These are phyloP conservation scores for Dactylonectria estremocensis DNA, from an alignment of 2,329 filamentous ascomycete genomes.

Conservation along the genomic window DNA sequence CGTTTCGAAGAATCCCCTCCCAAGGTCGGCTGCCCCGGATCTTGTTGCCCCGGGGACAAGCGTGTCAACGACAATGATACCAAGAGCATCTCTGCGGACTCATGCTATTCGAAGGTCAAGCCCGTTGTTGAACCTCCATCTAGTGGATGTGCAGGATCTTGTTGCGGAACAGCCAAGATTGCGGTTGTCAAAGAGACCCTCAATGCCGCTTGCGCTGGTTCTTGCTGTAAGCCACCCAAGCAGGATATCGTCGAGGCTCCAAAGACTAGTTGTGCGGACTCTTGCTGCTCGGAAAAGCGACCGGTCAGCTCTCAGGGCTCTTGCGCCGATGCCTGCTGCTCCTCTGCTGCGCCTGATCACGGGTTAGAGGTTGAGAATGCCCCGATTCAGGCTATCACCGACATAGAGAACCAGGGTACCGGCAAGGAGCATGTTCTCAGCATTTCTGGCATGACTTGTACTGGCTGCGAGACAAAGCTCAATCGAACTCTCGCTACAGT, in stretches of 20 bases:
- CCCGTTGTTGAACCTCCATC: not conserved
- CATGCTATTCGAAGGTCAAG: too few relatives aligned
- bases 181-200: not conserved
- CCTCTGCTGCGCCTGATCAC: too few relatives aligned
- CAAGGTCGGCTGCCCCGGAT: too few relatives aligned
- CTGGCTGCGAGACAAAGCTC: slow-evolving; percentile 79
- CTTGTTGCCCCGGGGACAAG: too few relatives aligned
- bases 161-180: not conserved
- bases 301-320: not conserved
- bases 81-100: too few relatives aligned
- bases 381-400: not conserved
- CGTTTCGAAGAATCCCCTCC: too few relatives aligned
- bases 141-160: slow-evolving; percentile 16
- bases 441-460: slow-evolving; percentile 80
- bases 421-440: slow-evolving; percentile 70
- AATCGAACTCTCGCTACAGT: slow-evolving; percentile 65
- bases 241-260: too few relatives aligned
- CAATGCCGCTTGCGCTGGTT: too few relatives aligned
- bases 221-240: too few relatives aligned
- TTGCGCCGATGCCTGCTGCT: slow-evolving; percentile 5
- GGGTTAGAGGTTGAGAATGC: too few relatives aligned
- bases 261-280: not conserved
- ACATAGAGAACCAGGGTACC: slow-evolving; percentile 54
- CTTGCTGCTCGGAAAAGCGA: not conserved
- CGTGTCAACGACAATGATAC: too few relatives aligned